Percentiles rank a stretch among this genome's conserved stretches.
phyloP scores from a whole-genome alignment of 129 eudicot genomes.

The Artemisia annua region DNA sequence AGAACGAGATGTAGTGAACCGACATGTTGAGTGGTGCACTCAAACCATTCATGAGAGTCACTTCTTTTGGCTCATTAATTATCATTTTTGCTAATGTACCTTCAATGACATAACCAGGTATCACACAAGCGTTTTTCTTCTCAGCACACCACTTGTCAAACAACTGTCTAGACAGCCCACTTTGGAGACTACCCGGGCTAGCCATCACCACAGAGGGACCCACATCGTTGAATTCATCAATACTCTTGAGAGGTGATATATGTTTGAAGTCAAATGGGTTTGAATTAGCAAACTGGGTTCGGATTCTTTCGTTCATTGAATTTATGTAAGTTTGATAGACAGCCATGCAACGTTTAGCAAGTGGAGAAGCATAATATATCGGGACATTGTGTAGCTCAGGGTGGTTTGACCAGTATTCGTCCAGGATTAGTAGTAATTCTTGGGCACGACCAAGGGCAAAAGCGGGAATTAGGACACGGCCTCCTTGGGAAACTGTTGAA shows the following conservation, averaged over 20 bases:
- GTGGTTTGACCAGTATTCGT: constrained; percentile 94
- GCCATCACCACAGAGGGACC: constrained; percentile 99
- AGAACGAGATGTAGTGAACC: constrained; percentile 91
- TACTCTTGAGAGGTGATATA: constrained; percentile 82
- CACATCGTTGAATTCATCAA: constrained; percentile 75
- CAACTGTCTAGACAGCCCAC: constrained; percentile 88
- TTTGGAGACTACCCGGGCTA: constrained; percentile 90
- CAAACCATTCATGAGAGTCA: constrained; percentile 80
- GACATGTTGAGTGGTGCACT: constrained; percentile 89
- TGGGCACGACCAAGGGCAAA: constrained; percentile 99
- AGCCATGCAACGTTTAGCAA: constrained; percentile 94
- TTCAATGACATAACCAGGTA: constrained; percentile 91
- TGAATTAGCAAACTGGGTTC: constrained; percentile 73
- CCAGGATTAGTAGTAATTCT: constrained; percentile 83
- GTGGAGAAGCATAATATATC: constrained; percentile 95
- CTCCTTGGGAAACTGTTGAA: constrained; percentile 78
- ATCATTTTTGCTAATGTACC: constrained; percentile 85
- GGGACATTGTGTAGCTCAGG: constrained; percentile 84
- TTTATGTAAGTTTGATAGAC: constrained; percentile 97
- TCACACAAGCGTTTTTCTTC: constrained; percentile 81
- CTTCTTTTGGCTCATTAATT: constrained; percentile 92
- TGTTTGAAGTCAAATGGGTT: constrained; percentile 91
- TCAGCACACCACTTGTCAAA: constrained; percentile 95
- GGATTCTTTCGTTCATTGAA: constrained; percentile 88
- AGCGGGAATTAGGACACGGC: constrained; percentile 95